A percentile compares a stretch with the other conserved stretches of the same genome.
Conservation (phyloP, 208 protist species). For the Balamuthia mandrillaris region DNA sequence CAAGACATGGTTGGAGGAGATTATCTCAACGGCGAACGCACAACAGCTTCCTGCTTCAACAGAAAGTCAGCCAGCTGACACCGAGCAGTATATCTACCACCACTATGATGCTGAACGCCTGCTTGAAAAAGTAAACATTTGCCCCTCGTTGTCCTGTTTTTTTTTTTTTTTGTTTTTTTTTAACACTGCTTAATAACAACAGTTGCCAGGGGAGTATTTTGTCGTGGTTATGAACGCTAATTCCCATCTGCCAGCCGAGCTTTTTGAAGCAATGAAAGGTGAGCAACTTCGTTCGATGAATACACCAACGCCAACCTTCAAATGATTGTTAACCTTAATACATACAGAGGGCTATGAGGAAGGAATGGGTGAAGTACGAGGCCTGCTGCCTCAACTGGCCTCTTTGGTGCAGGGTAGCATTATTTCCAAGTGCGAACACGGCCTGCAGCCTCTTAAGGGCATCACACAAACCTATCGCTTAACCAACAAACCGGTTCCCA, state of each 20-base stretch:
- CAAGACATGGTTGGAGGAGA: too few relatives aligned
- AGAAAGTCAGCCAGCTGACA: too few relatives aligned
- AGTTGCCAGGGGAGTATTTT: neutral
- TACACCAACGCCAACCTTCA: too few relatives aligned
- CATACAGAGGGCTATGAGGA: slow-evolving; percentile 32
- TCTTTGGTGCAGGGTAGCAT: neutral
- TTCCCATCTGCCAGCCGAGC: too few relatives aligned
- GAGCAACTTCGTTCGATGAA: too few relatives aligned
- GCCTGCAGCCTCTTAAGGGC: neutral
- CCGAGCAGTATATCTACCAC: too few relatives aligned
- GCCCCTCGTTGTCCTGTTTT: neutral
- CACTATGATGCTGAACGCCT: too few relatives aligned
- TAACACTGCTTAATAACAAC: neutral
- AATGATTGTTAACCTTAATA: too few relatives aligned
- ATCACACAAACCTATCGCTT: slow-evolving; percentile 17
- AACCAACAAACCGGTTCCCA: slow-evolving; percentile 30
- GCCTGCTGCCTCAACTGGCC: neutral
- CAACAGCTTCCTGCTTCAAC: too few relatives aligned
- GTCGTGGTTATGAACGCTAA: too few relatives aligned
- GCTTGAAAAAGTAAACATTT: neutral
- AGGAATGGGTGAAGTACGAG: neutral
- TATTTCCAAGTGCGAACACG: neutral
- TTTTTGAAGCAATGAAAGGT: too few relatives aligned
- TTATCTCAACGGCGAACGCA: too few relatives aligned
- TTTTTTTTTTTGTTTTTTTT: neutral